phyloP scores from a whole-genome alignment of 2,329 filamentous ascomycete genomes.

The Phyllosticta citriasiana region DNA sequence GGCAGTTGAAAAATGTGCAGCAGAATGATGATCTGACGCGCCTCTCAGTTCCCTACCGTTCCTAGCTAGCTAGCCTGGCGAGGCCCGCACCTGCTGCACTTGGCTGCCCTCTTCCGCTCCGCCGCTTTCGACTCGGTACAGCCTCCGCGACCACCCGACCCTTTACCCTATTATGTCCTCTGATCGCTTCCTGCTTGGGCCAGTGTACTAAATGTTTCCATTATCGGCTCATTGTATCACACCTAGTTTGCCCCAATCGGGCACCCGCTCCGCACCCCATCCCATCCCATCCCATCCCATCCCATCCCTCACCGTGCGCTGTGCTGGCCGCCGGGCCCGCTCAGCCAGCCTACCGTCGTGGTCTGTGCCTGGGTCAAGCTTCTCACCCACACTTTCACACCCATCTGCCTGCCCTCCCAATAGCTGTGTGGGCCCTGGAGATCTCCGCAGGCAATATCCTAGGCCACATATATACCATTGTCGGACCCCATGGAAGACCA shows the following conservation, averaged over 20 bases:
- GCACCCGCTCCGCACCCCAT: neutral
- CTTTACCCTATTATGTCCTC: neutral
- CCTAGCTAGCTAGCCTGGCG: neutral
- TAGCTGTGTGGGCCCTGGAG: slow-evolving; percentile 7
- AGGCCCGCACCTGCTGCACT: neutral
- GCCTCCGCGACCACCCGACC: neutral
- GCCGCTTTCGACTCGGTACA: neutral
- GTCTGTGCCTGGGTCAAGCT: slow-evolving; percentile 6
- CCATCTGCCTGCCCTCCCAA: slow-evolving; percentile 8
- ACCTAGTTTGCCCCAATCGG: neutral
- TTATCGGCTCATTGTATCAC: neutral
- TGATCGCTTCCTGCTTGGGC: neutral
- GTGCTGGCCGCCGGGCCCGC: neutral
- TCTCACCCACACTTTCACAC: neutral
- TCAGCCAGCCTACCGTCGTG: neutral
- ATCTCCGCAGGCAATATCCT: slow-evolving; percentile 9
- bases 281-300: too few species aligned
- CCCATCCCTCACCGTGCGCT: neutral
- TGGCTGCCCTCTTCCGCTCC: neutral
- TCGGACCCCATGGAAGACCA: slow-evolving; percentile 10
- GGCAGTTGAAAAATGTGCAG: slow-evolving; percentile 4
- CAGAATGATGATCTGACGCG: slow-evolving; percentile 10
- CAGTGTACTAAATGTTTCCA: neutral
- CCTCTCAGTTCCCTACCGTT: neutral
- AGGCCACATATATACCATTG: slow-evolving; percentile 9